Conservation (phyloP, 345 rosid species). For the Heritiera fomes region DNA sequence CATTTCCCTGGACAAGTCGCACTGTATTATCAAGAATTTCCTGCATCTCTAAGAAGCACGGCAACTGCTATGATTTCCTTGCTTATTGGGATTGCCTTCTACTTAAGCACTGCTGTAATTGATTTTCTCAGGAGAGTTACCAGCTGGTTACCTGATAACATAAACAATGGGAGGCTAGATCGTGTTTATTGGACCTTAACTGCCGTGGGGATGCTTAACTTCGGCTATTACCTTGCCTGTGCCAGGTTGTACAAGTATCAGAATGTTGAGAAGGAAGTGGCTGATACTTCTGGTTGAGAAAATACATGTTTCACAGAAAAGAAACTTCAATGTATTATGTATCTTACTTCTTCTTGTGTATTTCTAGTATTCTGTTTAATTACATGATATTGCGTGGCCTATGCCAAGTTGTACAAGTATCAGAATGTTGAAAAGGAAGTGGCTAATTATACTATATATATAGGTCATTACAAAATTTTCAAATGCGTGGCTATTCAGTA, state of each 20-base stretch:
- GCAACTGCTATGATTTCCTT: constrained; percentile 40
- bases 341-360: no score
- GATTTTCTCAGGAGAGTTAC: constrained; percentile 32
- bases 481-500: no score
- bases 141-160: constrained; percentile 40
- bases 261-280: constrained; percentile 5
- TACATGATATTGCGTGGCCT: neutral
- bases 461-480: no score
- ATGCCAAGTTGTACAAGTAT: constrained; percentile 1
- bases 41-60: constrained; percentile 28
- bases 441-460: neutral
- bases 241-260: constrained; percentile 2
- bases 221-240: constrained; percentile 15
- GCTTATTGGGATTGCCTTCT: constrained; percentile 34
- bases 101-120: constrained; percentile 38
- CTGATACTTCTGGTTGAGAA: neutral
- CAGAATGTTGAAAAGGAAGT: neutral
- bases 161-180: constrained; percentile 46
- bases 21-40: constrained; percentile 46
- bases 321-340: no score
- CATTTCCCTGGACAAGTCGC: constrained; percentile 42
- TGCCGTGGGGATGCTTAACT: constrained; percentile 8
- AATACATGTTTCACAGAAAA: no score
- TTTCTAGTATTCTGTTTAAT: no score
- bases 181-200: constrained; percentile 35